A percentile compares a stretch with the other conserved stretches of the same genome.
These are phyloP conservation scores for Anisogramma anomala DNA, from an alignment of 2,329 filamentous ascomycete genomes.

Conservation along the genomic window DNA sequence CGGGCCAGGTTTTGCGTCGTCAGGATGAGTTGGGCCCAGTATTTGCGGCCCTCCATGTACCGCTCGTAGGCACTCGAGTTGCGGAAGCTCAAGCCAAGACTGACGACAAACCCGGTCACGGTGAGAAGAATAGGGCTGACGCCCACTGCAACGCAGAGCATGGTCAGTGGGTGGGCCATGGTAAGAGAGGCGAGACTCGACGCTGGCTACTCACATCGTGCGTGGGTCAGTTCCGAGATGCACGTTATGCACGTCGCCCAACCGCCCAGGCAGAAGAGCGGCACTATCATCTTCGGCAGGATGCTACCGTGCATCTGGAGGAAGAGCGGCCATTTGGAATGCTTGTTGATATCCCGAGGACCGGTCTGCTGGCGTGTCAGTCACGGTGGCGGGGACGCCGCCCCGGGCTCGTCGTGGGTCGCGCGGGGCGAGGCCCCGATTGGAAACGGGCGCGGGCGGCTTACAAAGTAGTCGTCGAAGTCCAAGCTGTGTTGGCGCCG, in stretches of 20 bases:
- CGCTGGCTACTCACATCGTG: conserved; percentile 2
- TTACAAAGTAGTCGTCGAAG: conserved; percentile 35
- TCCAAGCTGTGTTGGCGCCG: conserved; percentile 25
- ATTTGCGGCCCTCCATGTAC: conserved; percentile 41
- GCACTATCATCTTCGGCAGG: conserved; percentile 60
- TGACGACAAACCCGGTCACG: conserved; percentile 75
- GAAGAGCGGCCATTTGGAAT: conserved; percentile 71
- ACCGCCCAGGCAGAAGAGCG: conserved; percentile 46
- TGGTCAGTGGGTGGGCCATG: neutral
- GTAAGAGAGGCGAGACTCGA: neutral
- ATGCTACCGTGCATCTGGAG: conserved; percentile 67
- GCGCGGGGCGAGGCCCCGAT: too few relatives aligned
- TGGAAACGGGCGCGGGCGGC: too few relatives aligned
- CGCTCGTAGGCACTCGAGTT: conserved; percentile 71
- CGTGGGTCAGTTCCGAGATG: conserved; percentile 27
- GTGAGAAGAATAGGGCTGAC: conserved; percentile 65
- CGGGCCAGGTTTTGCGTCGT: conserved; percentile 59
- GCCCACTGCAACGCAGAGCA: conserved; percentile 23
- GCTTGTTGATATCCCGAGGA: conserved; percentile 58
- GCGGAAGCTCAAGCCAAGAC: conserved; percentile 65
- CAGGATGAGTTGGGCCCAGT: conserved; percentile 46
- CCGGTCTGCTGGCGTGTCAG: conserved; percentile 27
- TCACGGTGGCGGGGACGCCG: neutral
- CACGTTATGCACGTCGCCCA: conserved; percentile 59
- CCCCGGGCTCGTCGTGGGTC: too few relatives aligned